Evolutionary conservation across 192 early-diverging fungal genomes (phyloP).

Genomic region (Radiomyces spectabilis): DNA sequence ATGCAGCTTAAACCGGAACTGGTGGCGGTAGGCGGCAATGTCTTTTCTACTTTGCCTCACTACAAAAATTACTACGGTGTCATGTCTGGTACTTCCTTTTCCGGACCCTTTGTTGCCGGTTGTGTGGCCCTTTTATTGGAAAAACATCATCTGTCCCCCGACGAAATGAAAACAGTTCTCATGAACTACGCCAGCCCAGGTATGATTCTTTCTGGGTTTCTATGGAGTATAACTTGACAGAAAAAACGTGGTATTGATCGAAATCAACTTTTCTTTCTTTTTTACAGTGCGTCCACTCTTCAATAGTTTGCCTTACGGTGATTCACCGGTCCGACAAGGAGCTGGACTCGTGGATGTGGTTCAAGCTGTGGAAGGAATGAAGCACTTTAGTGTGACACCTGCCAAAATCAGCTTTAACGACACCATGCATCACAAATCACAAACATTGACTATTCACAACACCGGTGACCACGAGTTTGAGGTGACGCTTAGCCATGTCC

Average conservation of each 20-base stretch:
- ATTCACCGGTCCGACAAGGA: constrained; percentile 57
- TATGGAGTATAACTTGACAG: too few species aligned
- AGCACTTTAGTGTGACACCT: constrained; percentile 19
- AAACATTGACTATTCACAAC: constrained; percentile 36
- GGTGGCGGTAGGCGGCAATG: constrained; percentile 39
- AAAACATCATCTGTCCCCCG: background rate
- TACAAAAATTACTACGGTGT: constrained; percentile 31
- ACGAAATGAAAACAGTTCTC: constrained; percentile 5
- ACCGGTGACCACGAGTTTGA: constrained; percentile 16
- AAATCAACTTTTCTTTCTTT: background rate
- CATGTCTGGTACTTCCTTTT: constrained; percentile 69
- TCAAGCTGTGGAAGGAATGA: constrained; percentile 45
- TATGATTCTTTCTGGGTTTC: background rate
- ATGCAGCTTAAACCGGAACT: constrained; percentile 53
- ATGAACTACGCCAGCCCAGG: constrained; percentile 24
- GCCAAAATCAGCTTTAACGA: constrained; percentile 50
- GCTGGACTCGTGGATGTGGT: constrained; percentile 69
- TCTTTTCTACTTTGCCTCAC: constrained; percentile 40
- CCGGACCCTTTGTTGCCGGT: constrained; percentile 68
- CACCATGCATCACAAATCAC: constrained; percentile 35
- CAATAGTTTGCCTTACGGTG: too few species aligned
- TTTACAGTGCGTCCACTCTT: too few species aligned
- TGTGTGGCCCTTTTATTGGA: constrained; percentile 48
- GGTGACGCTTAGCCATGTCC: constrained; percentile 27
- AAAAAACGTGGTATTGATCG: background rate